A percentile compares a stretch with the other conserved stretches of the same genome.
Conservation (phyloP, 1,284 basidiomycete species). For the Heliocybe sulcata region DNA sequence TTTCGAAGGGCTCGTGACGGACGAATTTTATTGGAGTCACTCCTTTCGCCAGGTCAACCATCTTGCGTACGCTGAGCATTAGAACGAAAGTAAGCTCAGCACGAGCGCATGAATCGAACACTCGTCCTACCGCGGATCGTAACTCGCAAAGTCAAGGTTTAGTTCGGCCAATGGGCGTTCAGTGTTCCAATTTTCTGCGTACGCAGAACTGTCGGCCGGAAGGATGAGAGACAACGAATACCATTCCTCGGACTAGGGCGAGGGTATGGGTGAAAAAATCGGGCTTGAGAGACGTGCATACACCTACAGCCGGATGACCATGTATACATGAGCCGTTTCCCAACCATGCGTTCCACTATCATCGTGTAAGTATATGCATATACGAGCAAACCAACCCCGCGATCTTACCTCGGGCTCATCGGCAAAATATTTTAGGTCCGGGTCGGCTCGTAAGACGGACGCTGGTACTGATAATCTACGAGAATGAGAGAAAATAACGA, state of each 20-base stretch:
- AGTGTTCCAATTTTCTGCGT: background rate
- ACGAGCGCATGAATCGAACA: background rate
- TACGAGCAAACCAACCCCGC: background rate
- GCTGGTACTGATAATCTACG: background rate
- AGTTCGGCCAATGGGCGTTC: background rate
- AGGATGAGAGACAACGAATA: background rate
- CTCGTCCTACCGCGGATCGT: background rate
- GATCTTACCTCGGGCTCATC: background rate
- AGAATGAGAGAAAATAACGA: background rate
- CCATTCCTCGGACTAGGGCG: background rate
- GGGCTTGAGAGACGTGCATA: background rate
- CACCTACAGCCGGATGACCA: background rate
- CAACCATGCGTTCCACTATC: conserved; percentile 3
- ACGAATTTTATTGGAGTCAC: background rate
- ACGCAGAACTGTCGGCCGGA: background rate
- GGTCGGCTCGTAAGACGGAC: background rate
- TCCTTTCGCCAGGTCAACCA: background rate
- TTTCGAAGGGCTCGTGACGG: conserved; percentile 6
- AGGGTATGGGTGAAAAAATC: background rate
- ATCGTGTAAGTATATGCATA: background rate
- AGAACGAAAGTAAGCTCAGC: background rate
- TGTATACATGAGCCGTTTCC: conserved; percentile 1
- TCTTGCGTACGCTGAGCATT: background rate
- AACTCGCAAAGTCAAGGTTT: background rate
- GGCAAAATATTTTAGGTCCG: background rate